Percentiles rank a stretch among this genome's conserved stretches.
Conservation (phyloP, 148 eudicot genomes). For the Camellia japonica region DNA sequence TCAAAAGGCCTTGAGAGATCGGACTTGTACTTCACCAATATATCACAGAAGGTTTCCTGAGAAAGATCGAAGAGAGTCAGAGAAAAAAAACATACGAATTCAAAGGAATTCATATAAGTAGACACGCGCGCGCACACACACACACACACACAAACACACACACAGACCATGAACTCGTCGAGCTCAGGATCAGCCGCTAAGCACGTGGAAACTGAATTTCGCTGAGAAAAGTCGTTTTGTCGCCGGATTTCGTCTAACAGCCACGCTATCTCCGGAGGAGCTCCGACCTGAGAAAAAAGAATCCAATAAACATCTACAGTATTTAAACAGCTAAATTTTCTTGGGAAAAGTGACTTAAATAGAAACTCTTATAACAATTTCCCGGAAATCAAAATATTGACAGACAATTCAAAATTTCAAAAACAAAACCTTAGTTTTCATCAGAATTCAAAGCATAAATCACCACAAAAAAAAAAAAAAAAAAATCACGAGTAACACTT, state of each 20-base stretch:
- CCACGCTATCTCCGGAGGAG: conserved; percentile 56
- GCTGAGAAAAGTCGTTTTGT: conserved; percentile 30
- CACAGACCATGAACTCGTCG: conserved; percentile 67
- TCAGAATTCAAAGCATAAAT: not conserved
- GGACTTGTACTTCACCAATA: conserved; percentile 59
- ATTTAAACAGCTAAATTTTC: not conserved
- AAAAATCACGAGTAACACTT: not conserved
- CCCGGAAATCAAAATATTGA: conserved; percentile 1
- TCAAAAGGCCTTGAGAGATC: conserved; percentile 72
- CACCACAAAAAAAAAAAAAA: not conserved
- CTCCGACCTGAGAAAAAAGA: conserved; percentile 53
- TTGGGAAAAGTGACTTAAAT: not conserved
- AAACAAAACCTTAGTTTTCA: not conserved
- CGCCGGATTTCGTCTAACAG: conserved; percentile 51
- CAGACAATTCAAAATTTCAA: not conserved
- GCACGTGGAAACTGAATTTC: conserved; percentile 26
- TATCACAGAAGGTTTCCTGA: conserved; percentile 70
- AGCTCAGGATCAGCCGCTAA: conserved; percentile 82
- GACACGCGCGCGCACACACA: not conserved
- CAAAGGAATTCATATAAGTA: not conserved
- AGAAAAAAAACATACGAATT: not conserved
- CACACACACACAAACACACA: not conserved
- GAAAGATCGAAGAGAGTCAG: not conserved
- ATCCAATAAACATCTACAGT: not conserved
- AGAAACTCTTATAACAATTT: not conserved